Base-by-base conservation (phyloP, 164 flowering plant species). In the Annona squamosa region DNA sequence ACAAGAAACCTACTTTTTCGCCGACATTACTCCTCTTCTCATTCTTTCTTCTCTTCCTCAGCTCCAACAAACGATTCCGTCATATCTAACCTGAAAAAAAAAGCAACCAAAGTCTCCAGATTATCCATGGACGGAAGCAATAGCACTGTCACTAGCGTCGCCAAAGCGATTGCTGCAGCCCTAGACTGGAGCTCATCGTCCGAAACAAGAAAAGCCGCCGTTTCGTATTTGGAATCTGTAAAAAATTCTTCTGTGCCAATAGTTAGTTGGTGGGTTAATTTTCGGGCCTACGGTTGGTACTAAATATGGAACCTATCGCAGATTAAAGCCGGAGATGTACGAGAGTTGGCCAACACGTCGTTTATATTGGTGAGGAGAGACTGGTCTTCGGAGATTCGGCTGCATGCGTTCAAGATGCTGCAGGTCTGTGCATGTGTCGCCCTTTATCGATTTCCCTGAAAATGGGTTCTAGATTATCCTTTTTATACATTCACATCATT, bases 381-480 rank as follows among this genome's bases (percentile, higher is more conserved):
- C 56, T 91, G 93, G 92, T 84, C 97, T 70, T 85, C 97, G 42
- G 98, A 93, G 82, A 89, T 96, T 72, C 90, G 98, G 68, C 77
- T 96, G 80, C 97, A 93, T 69, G 97, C 95, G 3, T 90, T 86
- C 72, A 96, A 96, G 84, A 83, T 93, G 97, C 77, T 96, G 71
- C 99, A 95, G 97, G 98, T 94, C 72, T 26, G 61, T 18, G 43
- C 65, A 18, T 2, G 4, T 45, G 4, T 42, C 17, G 4, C 12
- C 3, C 9, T 62, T 13, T 52, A 52, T 52, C 10, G 19, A 12
- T 16, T 45, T 26, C 13, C 13, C 47, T 4, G 26, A 12, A 16
- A 17, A 0, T 46, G n/a, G 4, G 9, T 4, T 48, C n/a, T 12
- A 48, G 3, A 12, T 17, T 5, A 19, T 16, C 12, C 41, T 5